Conservation (phyloP, 2,329 filamentous ascomycete species). For the Coniochaeta sp. region DNA sequence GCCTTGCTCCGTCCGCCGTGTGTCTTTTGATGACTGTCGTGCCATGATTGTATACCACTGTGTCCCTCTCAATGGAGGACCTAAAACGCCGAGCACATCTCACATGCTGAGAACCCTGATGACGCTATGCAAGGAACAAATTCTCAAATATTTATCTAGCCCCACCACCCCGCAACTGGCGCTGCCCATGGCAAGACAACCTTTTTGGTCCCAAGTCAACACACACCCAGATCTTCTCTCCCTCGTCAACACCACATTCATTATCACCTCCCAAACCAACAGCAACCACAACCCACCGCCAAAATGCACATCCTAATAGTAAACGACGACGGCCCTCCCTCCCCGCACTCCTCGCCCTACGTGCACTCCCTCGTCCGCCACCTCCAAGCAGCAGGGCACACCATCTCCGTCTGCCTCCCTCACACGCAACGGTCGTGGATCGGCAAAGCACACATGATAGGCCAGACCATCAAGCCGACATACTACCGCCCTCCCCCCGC, state of each 20-base stretch:
- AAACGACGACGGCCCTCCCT: constrained; percentile 79
- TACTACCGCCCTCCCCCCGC: constrained; percentile 63
- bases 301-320: constrained; percentile 59
- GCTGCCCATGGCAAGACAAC: too few relatives aligned
- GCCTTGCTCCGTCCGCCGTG: too few relatives aligned
- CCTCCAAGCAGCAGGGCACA: constrained; percentile 69
- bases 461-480: constrained; percentile 73
- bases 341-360: constrained; percentile 71
- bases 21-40: too few relatives aligned
- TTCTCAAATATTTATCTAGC: background rate
- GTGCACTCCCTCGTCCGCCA: constrained; percentile 66
- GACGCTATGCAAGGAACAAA: constrained; percentile 1
- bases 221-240: too few relatives aligned
- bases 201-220: too few relatives aligned
- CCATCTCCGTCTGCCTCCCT: constrained; percentile 86
- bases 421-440: constrained; percentile 96
- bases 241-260: too few relatives aligned
- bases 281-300: too few relatives aligned
- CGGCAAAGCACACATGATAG: constrained; percentile 94
- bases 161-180: constrained; percentile 2
- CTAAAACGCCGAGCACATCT: too few relatives aligned
- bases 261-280: too few relatives aligned
- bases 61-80: too few relatives aligned
- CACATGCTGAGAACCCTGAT: background rate
- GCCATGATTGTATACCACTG: too few relatives aligned